Base-by-base conservation (phyloP, 1,284 basidiomycete species). In the Ustilago xerochloae region DNA sequence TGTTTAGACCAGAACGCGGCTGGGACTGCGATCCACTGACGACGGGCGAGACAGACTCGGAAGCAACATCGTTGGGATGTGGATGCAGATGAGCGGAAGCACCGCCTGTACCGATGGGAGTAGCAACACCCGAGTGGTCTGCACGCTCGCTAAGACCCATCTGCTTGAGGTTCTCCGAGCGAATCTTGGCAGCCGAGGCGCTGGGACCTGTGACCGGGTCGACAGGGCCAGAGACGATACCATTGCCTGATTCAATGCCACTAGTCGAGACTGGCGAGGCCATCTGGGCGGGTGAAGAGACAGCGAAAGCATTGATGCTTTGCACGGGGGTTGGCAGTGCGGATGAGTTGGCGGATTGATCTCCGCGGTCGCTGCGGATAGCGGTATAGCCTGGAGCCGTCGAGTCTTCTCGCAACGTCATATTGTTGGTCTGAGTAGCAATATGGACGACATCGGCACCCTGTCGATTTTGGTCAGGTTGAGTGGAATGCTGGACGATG, bases 31-130 rank as follows among this genome's bases (percentile, higher is more conserved):
- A 28, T 6, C 36, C 52, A 46, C 48, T 62, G 9, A 43, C 28
- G 24, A 69, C 61, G n/a, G 61, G 56, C 36, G 66, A 69, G 28
- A 63, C 41, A 6, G 61, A n/a, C 13, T 53, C 56, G 8, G 66
- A 63, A 3, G 60, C 20, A 32, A 12, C 20, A 18, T 56, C 51
- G n/a, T 54, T n/a, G n/a, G n/a, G 30, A 47, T 13, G 13, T 43
- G 26, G 16, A 15, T 55, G 49, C 18, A 61, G 32, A 15, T 63
- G 54, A 35, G 48, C 59, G 32, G 60, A 51, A 35, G 63, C 24
- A 15, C 72, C 73, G n/a, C 73, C 73, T 22, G 73, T 75, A 22
- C 73, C 73, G 58, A 75, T 71, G 41, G 73, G 73, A 9, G 60
- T 70, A 6, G 68, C 73, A 6, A 75, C 64, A 10, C 65, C 65